phyloP scores from a whole-genome alignment of 345 rosid genomes.

The Anastatica hierochuntica region DNA sequence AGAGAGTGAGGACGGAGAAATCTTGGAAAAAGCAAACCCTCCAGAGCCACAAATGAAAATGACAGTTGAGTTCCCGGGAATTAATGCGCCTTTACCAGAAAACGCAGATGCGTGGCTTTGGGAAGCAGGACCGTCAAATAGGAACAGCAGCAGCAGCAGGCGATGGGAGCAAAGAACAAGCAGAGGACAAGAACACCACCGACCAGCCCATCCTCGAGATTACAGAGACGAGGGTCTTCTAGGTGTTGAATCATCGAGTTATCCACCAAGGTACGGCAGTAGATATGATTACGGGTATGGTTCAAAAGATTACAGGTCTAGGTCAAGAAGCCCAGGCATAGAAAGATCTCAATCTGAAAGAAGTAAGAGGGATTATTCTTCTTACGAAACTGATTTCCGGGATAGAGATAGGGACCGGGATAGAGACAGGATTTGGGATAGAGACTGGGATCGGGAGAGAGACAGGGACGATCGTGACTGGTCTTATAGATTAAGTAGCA shows the following conservation, averaged over 20 bases:
- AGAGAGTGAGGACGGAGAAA: slow-evolving; percentile 70
- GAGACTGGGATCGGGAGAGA: slow-evolving; percentile 6
- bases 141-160: slow-evolving; percentile 31
- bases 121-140: slow-evolving; percentile 38
- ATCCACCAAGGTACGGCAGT: slow-evolving; percentile 52
- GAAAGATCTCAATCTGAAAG: slow-evolving; percentile 39
- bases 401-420: slow-evolving; percentile 12
- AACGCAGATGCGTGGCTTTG: slow-evolving; percentile 66
- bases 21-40: slow-evolving; percentile 28
- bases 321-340: slow-evolving; percentile 29
- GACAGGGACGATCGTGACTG: slow-evolving; percentile 24
- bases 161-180: slow-evolving; percentile 27
- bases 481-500: slow-evolving; percentile 20
- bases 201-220: background rate
- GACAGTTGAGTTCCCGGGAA: slow-evolving; percentile 69
- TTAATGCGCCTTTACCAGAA: slow-evolving; percentile 76
- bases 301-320: slow-evolving; percentile 24
- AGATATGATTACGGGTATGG: slow-evolving; percentile 28
- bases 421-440: slow-evolving; percentile 12
- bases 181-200: slow-evolving; percentile 28
- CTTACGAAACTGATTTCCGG: slow-evolving; percentile 27
- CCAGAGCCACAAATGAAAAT: slow-evolving; percentile 38
- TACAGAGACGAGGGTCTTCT: slow-evolving; percentile 57
- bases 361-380: slow-evolving; percentile 35
- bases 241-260: slow-evolving; percentile 51